These are phyloP conservation scores for Microbotryum scabiosae DNA, from an alignment of 1,284 basidiomycete genomes.

Conservation along the genomic window DNA sequence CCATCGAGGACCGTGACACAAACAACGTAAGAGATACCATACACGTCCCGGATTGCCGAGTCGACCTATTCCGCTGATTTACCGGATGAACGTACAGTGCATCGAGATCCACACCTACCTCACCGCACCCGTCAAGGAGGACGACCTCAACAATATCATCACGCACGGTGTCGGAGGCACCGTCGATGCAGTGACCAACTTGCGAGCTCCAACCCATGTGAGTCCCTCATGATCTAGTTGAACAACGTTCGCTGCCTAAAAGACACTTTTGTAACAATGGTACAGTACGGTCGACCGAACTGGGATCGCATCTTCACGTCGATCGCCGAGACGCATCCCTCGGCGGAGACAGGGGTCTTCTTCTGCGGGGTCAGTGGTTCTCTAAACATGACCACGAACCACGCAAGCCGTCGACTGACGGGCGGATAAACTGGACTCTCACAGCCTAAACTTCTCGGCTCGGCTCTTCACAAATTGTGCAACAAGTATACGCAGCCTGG, in stretches of 20 bases:
- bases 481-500: conserved; percentile 76
- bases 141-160: conserved; percentile 81
- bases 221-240: not conserved
- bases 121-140: conserved; percentile 75
- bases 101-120: conserved; percentile 73
- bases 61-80: too few relatives aligned
- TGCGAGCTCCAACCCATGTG: conserved; percentile 73
- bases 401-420: conserved; percentile 49
- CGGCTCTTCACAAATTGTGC: conserved; percentile 60
- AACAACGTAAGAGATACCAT: conserved; percentile 52
- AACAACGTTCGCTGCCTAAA: not conserved
- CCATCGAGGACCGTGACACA: conserved; percentile 81
- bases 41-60: too few relatives aligned
- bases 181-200: conserved; percentile 72
- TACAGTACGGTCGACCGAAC: conserved; percentile 71
- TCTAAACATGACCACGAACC: not conserved
- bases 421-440: not conserved
- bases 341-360: conserved; percentile 70
- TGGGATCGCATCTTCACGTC: conserved; percentile 75
- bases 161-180: conserved; percentile 64
- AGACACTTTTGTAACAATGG: not conserved
- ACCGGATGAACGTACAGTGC: conserved; percentile 1
- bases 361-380: conserved; percentile 28
- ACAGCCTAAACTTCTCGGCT: conserved; percentile 48
- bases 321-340: conserved; percentile 65